phyloP scores from a whole-genome alignment of 2,329 filamentous ascomycete genomes.

The Exophiala bonariae region DNA sequence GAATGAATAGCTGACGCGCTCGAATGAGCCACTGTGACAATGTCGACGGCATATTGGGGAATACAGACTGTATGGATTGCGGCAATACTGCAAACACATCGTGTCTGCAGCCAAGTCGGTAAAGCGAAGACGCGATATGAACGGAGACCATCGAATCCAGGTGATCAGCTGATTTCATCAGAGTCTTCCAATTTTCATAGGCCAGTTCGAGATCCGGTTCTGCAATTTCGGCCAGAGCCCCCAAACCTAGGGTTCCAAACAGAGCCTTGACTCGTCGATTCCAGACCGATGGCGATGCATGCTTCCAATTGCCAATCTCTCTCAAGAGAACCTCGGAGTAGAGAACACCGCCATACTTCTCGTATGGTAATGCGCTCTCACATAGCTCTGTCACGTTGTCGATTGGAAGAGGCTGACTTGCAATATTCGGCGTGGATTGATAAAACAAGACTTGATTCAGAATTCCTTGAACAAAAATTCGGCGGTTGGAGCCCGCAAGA shows the following conservation, averaged over 20 bases:
- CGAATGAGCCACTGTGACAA: background rate
- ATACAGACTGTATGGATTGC: too few relatives aligned
- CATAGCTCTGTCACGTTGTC: too few relatives aligned
- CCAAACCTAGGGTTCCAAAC: background rate
- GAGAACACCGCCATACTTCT: too few relatives aligned
- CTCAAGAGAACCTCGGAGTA: too few relatives aligned
- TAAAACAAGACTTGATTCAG: too few relatives aligned
- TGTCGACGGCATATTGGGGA: background rate
- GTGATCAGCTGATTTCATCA: background rate
- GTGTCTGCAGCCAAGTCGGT: background rate
- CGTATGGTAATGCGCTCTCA: too few relatives aligned
- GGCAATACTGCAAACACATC: background rate
- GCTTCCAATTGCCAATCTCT: too few relatives aligned
- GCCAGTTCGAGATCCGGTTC: background rate
- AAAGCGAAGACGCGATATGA: background rate
- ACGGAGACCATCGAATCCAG: background rate
- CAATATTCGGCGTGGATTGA: too few relatives aligned
- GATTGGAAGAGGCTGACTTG: too few relatives aligned
- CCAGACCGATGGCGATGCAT: background rate
- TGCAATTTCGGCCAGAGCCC: background rate
- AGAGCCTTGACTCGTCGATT: background rate
- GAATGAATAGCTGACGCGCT: background rate
- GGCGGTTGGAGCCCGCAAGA: too few relatives aligned
- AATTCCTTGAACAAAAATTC: too few relatives aligned
- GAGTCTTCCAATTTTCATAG: conserved; percentile 1